Base-by-base conservation (phyloP, 2,329 filamentous ascomycete genomes). In the Falciphora oryzae region DNA sequence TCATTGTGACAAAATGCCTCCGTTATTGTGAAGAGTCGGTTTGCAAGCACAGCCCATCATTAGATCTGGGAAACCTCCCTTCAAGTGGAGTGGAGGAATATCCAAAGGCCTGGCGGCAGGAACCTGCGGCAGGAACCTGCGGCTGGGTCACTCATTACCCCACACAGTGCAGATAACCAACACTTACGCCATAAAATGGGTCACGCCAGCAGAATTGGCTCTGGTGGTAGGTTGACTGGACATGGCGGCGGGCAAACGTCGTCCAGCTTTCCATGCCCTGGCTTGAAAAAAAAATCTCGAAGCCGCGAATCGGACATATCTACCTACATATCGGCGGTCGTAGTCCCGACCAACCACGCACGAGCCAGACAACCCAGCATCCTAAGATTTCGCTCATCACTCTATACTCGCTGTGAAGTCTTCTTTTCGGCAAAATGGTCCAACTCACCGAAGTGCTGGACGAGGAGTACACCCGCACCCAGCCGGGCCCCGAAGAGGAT, bases 401-500 rank as follows among this genome's bases (percentile, higher is more conserved):
- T 11, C 27, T 7, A 59, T 35, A 4, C n/a, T 18, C 16, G 27
- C 1, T n/a, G 10, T 22, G 5, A 63, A 2, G 18, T 25, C 35
- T n/a, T 14, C 50, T 64, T n/a, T 25, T 29, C 31, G 53, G 32
- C 64, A 68, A 53, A 14, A 97, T 98, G 94, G 94, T 98, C 78
- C 92, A 94, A 80, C 91, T 98, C 75, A 91, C 92, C 76, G 94
- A 98, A 83, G 94, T 98, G 75, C 89, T 96, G 76, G 94, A 98
- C 77, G 93, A 97, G 85, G 91, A 96, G 80, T 96, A 97, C 83
- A 84, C 89, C 80, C 82, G 86, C 77, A 81, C 83, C 70, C 88
- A 90, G 73, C 80, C 87, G 67, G 82, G 85, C 65, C 86, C 88
- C 66, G 89, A 93, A 70, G 89, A 95, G 71, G 91, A 94, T 65